Percentiles rank a stretch among this genome's conserved stretches.
phyloP scores from a whole-genome alignment of 306 rosid genomes.

The Boehmeria nivea region DNA sequence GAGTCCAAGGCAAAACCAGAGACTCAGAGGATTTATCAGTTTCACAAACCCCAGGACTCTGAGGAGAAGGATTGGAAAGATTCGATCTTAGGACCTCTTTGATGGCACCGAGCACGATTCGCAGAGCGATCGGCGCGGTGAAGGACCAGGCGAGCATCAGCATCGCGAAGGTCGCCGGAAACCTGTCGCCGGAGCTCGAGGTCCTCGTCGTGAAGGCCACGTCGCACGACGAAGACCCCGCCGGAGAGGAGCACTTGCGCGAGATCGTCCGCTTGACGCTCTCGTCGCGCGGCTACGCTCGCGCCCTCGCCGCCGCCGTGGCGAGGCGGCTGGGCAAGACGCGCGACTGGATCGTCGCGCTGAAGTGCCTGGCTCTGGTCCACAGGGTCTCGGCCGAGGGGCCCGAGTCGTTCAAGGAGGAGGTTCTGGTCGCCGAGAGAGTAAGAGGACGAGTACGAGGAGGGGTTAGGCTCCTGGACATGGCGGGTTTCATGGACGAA shows the following conservation, averaged over 20 bases:
- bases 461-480: conserved; percentile 59
- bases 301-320: conserved; percentile 51
- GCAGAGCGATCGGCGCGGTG: conserved; percentile 82
- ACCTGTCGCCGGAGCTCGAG: conserved; percentile 72
- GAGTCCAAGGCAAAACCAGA: no score
- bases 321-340: conserved; percentile 64
- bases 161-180: conserved; percentile 83
- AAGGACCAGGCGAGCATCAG: conserved; percentile 90
- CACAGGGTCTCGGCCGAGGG: conserved; percentile 68
- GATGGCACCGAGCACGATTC: no score
- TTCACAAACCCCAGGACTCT: no score
- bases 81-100: no score
- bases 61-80: no score
- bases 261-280: conserved; percentile 57
- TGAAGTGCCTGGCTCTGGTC: conserved; percentile 68
- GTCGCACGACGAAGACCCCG: conserved; percentile 66
- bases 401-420: conserved; percentile 66
- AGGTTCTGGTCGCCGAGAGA: no score
- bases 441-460: conserved; percentile 35
- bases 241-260: conserved; percentile 60
- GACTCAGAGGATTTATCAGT: no score
- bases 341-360: conserved; percentile 82
- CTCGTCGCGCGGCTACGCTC: conserved; percentile 47
- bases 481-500: no score
- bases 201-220: conserved; percentile 81